These are phyloP conservation scores for Parachaetomium inaequale DNA, from an alignment of 495 filamentous ascomycete genomes.

Conservation along the genomic window DNA sequence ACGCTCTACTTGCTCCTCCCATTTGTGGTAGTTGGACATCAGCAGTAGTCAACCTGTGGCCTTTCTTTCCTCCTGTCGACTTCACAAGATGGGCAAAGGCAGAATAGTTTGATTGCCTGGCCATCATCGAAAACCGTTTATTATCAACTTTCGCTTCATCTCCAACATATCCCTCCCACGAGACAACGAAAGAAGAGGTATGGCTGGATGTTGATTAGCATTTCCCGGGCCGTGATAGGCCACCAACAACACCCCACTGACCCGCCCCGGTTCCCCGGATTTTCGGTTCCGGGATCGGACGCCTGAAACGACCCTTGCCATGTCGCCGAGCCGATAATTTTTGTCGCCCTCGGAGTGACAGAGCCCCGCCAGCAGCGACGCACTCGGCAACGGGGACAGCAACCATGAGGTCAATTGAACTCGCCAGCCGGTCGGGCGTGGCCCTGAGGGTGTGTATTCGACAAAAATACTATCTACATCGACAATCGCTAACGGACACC, in stretches of 20 bases:
- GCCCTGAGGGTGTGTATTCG: conserved; percentile 31
- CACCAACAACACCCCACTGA: neutral
- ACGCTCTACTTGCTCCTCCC: too few relatives aligned
- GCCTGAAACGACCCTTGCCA: conserved; percentile 1
- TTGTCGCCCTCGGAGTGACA: conserved; percentile 9
- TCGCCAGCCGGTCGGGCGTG: conserved; percentile 37
- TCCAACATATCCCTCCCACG: too few relatives aligned
- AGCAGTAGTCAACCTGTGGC: too few relatives aligned
- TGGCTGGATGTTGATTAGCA: conserved; percentile 3
- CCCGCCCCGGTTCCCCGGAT: conserved; percentile 3
- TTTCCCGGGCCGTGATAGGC: neutral
- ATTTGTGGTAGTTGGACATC: too few relatives aligned
- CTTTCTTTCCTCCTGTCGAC: too few relatives aligned
- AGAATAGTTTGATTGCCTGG: too few relatives aligned
- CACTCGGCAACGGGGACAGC: conserved; percentile 15
- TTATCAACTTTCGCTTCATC: too few relatives aligned
- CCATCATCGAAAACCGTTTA: too few relatives aligned
- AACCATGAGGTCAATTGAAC: conserved; percentile 41
- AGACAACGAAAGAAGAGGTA: too few relatives aligned
- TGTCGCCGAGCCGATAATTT: conserved; percentile 22
- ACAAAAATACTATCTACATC: neutral
- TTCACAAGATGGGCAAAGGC: too few relatives aligned
- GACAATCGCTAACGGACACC: neutral
- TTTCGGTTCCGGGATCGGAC: conserved; percentile 16
- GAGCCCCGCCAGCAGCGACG: conserved; percentile 13